Evolutionary conservation across 2,329 filamentous ascomycete genomes (phyloP), one percentile per base, ranked within the genome.

Genomic region (Ophiostoma novo-ulmi): DNA sequence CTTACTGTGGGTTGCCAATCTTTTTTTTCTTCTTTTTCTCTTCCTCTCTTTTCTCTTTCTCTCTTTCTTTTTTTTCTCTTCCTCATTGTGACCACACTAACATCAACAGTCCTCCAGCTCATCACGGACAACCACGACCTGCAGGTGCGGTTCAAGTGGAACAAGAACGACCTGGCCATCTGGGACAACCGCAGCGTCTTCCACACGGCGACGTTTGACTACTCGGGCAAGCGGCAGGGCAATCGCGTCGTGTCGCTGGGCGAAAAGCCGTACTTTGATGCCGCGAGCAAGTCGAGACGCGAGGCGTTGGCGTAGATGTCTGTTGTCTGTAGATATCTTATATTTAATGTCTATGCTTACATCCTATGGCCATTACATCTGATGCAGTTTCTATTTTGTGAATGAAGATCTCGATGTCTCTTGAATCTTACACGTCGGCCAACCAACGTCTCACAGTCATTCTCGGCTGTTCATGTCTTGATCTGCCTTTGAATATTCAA

Each of bases 141-240:
- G 20, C 77, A 78, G 68, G 76, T 76, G 35, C 75, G 77, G 22
- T 78, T 78, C 75, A 73, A 74, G 44, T 77, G 77, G 76, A 72
- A 73, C 71, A 75, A 77, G 72, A 77, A 77, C 70, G 77, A 78
- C 61, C 71, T 77, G 31, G 75, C 75, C 13, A 71, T 77, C 66
- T 77, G 76, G 77, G 75, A 77, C 72, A 77, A 78, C 72, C 76
- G 76, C 31, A 75, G 75, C n/a, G 75, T 76, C 2, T 77, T 76
- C 71, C 76, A 77, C 73, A 77, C 76, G 11, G 76, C 76, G 26
- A 77, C 76, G 44, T 75, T 75, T 48, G 76, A 77, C 72, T 77
- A 77, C 68, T 41, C 31, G 14, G 76, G 76, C 63, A 76, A 76
- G 70, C 75, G 77, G n/a, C 73, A 76, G 70, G 76, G 76, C 39